These are phyloP conservation scores for Allomyces javanicus DNA, from an alignment of 192 early-diverging fungal species.

Conservation along the genomic window DNA sequence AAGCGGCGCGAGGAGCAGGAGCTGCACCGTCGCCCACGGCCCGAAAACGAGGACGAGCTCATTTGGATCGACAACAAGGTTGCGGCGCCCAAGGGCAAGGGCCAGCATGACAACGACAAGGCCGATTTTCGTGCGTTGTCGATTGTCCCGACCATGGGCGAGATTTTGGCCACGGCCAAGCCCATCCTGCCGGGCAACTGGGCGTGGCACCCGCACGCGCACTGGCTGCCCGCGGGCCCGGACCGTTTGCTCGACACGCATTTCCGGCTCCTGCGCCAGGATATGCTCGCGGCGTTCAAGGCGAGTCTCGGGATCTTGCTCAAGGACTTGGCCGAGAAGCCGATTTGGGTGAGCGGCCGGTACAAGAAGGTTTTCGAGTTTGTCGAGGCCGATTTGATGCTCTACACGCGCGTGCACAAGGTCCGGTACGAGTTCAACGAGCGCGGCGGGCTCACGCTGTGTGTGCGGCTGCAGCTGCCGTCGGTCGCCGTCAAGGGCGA, in stretches of 20 bases:
- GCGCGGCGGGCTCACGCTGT: too few species aligned
- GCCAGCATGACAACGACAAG: constrained; percentile 29
- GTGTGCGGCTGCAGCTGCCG: neutral
- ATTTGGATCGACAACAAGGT: too few species aligned
- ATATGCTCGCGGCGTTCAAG: constrained; percentile 23
- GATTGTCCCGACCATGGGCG: constrained; percentile 29
- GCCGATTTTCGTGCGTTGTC: constrained; percentile 19
- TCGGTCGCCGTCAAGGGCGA: neutral
- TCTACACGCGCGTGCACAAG: too few species aligned
- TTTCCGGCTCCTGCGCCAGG: constrained; percentile 38
- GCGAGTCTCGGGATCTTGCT: constrained; percentile 23
- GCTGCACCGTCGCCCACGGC: too few species aligned
- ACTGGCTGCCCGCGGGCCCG: constrained; percentile 23
- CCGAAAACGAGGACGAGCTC: too few species aligned
- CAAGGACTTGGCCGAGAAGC: neutral
- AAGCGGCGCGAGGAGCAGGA: too few species aligned
- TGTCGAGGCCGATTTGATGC: too few species aligned
- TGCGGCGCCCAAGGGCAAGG: too few species aligned
- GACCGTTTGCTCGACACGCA: constrained; percentile 30
- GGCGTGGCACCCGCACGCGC: constrained; percentile 13
- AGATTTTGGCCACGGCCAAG: constrained; percentile 13
- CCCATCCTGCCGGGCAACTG: constrained; percentile 30
- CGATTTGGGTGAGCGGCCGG: too few species aligned
- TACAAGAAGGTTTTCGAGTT: too few species aligned
- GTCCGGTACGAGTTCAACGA: too few species aligned